Evolutionary conservation across 768 basidiomycete genomes (phyloP), one percentile per base, ranked within the genome.

Genomic region (Phaffia tasmanica): DNA sequence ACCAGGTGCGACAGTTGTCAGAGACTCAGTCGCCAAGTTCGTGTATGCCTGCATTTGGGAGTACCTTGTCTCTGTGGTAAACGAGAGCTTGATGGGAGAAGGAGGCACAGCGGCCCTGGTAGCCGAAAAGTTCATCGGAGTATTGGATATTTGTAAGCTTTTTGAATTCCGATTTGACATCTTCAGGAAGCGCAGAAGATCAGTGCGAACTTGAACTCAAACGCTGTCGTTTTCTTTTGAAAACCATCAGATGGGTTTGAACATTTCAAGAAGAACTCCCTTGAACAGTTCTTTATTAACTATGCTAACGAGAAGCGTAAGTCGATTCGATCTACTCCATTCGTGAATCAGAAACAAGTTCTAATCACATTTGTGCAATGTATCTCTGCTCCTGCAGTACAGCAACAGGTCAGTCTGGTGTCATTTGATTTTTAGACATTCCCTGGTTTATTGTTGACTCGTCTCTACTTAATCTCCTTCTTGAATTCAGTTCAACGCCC

Each of bases 91-190:
- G 77, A 86, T 89, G 1, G 93, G 93, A n/a, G 92, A 95, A 74
- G 86, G 86, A 64, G 92, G 92, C 0, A 88, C 90, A 75, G 90
- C 88, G 30, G 89, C 87, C 5, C 85, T 85, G 69, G 82, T 85
- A 57, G 92, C 93, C 27, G 91, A 94, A 76, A 97, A 93, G 86
- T 99, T 99, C 77, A 99, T 99, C 70, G 95, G 95, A 72, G 95
- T 99, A 19, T 79, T 99, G 74, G 95, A 97, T 83, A 95, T 95
- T 72, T 69, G 74, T 75, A 30, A 62, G 73, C 70, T 21, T 4
- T 0, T n/a, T n/a, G n/a, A 32, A 1, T 7, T 8, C 9, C 27
- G 11, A 11, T 56, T 56, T 29, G 14, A 7, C 58, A 14, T 18
- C 21, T 30, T 21, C 42, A 59, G 18, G 35, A 7, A 46, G n/a